phyloP scores from a whole-genome alignment of 495 filamentous ascomycete genomes.

The Xylaria grammica region DNA sequence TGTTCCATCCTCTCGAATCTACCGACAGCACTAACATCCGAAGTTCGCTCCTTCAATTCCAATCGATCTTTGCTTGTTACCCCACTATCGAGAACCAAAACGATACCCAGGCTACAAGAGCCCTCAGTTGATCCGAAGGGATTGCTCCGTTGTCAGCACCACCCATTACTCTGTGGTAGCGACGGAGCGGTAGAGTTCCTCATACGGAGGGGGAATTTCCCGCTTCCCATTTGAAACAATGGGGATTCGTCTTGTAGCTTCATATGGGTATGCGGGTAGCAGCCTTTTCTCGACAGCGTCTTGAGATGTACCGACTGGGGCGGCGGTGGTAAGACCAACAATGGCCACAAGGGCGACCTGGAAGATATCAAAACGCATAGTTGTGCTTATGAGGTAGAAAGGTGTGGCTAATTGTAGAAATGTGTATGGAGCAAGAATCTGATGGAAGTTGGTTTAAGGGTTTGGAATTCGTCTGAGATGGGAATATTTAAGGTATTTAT shows the following conservation, averaged over 20 bases:
- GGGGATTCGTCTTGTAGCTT: neutral
- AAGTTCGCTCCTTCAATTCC: too few species aligned
- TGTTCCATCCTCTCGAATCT: too few species aligned
- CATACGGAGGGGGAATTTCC: neutral
- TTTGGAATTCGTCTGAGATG: neutral
- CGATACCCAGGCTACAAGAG: too few species aligned
- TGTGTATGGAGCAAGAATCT: neutral
- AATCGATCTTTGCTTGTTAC: too few species aligned
- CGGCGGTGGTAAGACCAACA: neutral
- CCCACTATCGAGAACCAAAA: too few species aligned
- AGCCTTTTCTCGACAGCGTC: neutral
- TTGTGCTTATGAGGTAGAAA: neutral
- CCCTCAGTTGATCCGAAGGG: neutral
- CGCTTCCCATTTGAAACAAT: neutral
- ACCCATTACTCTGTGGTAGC: neutral
- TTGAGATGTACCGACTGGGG: neutral
- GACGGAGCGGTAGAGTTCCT: neutral
- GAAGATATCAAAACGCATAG: conserved; percentile 2
- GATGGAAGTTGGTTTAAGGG: neutral
- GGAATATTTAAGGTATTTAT: neutral
- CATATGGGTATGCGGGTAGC: neutral
- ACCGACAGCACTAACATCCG: too few species aligned
- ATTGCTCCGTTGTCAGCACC: neutral
- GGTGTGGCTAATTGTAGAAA: neutral
- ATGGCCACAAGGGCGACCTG: neutral